Base-by-base conservation (phyloP, 352 stramenopile species). In the Phytopythium mirpurense region DNA sequence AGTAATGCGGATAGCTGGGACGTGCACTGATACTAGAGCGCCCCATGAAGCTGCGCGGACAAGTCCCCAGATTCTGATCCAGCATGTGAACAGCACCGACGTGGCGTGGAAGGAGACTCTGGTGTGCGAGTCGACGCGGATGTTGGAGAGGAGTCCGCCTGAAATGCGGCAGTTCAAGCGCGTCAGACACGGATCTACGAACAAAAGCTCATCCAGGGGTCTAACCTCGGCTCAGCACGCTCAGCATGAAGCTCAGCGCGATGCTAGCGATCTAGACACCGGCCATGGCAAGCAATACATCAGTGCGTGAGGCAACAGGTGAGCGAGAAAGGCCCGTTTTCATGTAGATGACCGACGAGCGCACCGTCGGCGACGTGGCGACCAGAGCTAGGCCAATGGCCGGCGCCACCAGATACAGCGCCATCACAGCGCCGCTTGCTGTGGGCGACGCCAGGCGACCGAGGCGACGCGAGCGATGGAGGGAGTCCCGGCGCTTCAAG, bases 81-180 rank as follows among this genome's bases (percentile, higher is more conserved):
- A 90, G 42, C 90, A 57, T 19, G 62, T 69, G 29, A 93, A 58
- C n/a, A 68, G 63, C 7, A 90, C 48, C 0, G 52, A 46, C 1
- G 49, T 46, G 11, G 78, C 43, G 2, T 35, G 57, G n/a, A 93
- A 55, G 11, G 64, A 70, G n/a, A 90, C n/a, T 48, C 57, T 71
- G 15, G 64, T 80, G 4, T 47, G 19, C 5, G 65, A 24, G 41
- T 81, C 57, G 11, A 86, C 23, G 10, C 35, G 31, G 38, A 93
- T 75, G 42, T 86, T 76, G 5, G 58, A 60, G 21, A 91, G 54
- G 6, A 88, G 52, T 0, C 72, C 76, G 7, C 50, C 79, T 88
- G 18, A 3, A 10, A 12, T 11, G 14, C 16, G 23, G 18, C 14
- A 47, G 9, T n/a, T 5, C 29, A 32, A 0, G n/a, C 3, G 5